Conservation (phyloP, 495 filamentous ascomycete species). For the Tricharina praecox region DNA sequence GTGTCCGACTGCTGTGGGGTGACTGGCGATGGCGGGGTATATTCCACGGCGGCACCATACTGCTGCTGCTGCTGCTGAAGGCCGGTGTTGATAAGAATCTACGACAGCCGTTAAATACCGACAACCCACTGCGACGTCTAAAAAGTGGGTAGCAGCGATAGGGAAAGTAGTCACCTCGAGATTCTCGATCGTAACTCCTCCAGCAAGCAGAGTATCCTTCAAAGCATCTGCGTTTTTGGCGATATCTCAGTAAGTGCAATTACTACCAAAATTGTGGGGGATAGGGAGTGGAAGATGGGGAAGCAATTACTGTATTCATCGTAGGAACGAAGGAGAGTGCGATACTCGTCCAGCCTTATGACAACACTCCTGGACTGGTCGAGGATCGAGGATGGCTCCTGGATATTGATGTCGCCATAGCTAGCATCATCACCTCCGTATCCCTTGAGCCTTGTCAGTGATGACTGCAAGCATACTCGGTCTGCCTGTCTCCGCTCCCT, state of each 20-base stretch:
- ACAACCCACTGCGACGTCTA: conserved; percentile 3
- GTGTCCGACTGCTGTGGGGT: background rate
- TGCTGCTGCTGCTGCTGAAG: conserved; percentile 1
- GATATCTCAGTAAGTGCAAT: background rate
- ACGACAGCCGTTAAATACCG: background rate
- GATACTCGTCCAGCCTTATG: background rate
- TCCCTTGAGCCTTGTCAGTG: background rate
- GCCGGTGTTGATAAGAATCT: conserved; percentile 20
- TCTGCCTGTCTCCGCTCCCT: no score
- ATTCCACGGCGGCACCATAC: no score
- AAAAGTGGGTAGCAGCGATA: no score
- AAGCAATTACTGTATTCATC: background rate
- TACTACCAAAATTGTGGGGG: background rate
- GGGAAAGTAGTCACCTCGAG: conserved; percentile 12
- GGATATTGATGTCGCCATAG: no score
- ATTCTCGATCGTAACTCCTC: conserved; percentile 20
- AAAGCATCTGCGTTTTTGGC: conserved; percentile 14
- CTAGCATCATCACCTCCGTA: background rate
- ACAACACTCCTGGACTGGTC: background rate
- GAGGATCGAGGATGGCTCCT: background rate
- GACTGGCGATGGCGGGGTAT: background rate
- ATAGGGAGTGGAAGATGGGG: no score
- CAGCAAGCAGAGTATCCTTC: conserved; percentile 18
- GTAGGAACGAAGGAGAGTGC: background rate
- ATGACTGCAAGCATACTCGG: no score